Evolutionary conservation across 2,329 filamentous ascomycete species (phyloP), one percentile per base, ranked within the genome.

Genomic region (Harringtonia aguacate): DNA sequence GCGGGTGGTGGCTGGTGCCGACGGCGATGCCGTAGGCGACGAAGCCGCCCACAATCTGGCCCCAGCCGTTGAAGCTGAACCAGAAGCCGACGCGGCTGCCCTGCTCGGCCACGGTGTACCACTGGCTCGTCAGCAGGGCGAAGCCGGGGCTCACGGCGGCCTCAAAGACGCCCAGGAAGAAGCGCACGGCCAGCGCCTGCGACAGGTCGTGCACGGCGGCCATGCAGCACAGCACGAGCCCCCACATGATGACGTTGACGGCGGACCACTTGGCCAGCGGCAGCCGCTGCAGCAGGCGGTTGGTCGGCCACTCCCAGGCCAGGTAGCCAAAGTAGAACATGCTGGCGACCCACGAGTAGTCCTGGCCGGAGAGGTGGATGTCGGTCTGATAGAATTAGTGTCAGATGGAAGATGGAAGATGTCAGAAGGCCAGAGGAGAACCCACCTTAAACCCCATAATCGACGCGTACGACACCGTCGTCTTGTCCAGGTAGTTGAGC

Each of bases 91-190:
- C 75, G 9, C 81, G 65, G 0, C 68, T 63, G 2, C 75, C 77
- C 61, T 85, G 81, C 56, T 86, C 81, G 43, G 68, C 67, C 57
- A 79, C 79, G 1, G 82, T 85, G 53, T 84, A 86, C 81, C 81
- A 86, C 61, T 84, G 78, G 4, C 68, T 75, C 1, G 80, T 84
- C 51, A 86, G 70, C 2, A 86, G 65, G 0, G 77, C 74, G 52
- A 84, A 84, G 0, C 79, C 79, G 1, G 81, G 81, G 0, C 78
- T 82, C 2, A 85, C 78, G 0, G 79, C 77, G 0, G 78, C 68
- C 56, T 86, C 82, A 44, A 81, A 82, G 1, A 81, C 66, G 24
- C 82, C 82, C 1, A 84, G 67, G 52, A 85, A 75, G 56, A 84
- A 79, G 0, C 82, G 73, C 29, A 84, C 71, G 1, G 75, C 77